Evolutionary conservation across 1,139 yeast species (phyloP), one percentile per base, ranked within the genome.

Genomic region (Blastobotrys serpentis): DNA sequence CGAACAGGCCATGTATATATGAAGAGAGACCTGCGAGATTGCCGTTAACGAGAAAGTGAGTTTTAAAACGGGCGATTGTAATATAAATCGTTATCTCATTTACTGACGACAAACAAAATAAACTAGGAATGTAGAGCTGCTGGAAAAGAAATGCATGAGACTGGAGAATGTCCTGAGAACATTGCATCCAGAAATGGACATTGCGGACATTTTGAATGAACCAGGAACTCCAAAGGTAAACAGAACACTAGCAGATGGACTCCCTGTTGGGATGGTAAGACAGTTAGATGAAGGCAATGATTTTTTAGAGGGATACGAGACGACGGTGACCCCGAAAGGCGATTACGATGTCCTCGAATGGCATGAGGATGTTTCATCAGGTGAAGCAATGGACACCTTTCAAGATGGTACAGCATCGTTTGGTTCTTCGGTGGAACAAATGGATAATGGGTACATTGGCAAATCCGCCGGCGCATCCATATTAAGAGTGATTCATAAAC

Each of bases 11-110:
- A 2, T 47, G 49, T 36, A 13, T 47, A 2, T 47, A 47, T 19
- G 46, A 47, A 26, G 49, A 47, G 7, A 36, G 49, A 4, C 49
- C 49, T 11, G 49, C 43, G 8, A 21, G 49, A 17, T 22, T 47
- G 26, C 49, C 49, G 33, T 26, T 47, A 23, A 47, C 49, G 11
- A 37, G 49, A 19, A 38, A 45, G 44, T 42, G 21, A 42, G 44
- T 42, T 8, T n/a, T n/a, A n/a, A n/a, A n/a, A n/a, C n/a, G n/a
- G n/a, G n/a, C n/a, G n/a, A n/a, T n/a, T n/a, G n/a, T n/a, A n/a
- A n/a, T n/a, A n/a, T n/a, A n/a, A n/a, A n/a, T n/a, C n/a, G n/a
- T n/a, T n/a, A n/a, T n/a, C n/a, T n/a, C n/a, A n/a, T n/a, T n/a
- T n/a, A n/a, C n/a, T n/a, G n/a, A n/a, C n/a, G n/a, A n/a, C n/a